Evolutionary conservation across 2,329 filamentous ascomycete species (phyloP).

Genomic region (Cladophialophora psammophila): DNA sequence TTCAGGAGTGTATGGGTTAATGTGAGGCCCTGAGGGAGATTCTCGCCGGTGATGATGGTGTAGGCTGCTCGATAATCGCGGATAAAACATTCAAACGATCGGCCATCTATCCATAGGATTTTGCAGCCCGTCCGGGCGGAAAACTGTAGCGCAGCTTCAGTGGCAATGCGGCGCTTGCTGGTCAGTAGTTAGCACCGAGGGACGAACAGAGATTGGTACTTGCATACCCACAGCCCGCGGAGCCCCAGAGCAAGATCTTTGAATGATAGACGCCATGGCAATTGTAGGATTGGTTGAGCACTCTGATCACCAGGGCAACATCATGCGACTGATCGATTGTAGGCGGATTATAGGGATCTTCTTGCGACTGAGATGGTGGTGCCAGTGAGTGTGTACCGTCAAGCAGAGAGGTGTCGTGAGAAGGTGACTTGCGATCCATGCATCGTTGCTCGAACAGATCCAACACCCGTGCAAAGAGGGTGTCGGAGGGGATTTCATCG

Average conservation of each 20-base stretch:
- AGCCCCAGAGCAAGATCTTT: slow-evolving; percentile 27
- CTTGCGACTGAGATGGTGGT: not conserved
- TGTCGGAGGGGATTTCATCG: not conserved
- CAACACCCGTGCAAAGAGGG: not conserved
- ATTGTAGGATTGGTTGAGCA: slow-evolving; percentile 12
- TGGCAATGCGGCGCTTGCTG: slow-evolving; percentile 30
- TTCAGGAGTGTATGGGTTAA: slow-evolving; percentile 17
- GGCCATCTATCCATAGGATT: slow-evolving; percentile 26
- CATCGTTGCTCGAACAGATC: slow-evolving; percentile 16
- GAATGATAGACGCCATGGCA: slow-evolving; percentile 22
- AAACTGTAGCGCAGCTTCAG: slow-evolving; percentile 25
- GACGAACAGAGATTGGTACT: not conserved
- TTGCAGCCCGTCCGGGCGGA: slow-evolving; percentile 20
- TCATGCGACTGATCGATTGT: slow-evolving; percentile 23
- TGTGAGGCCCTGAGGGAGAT: slow-evolving; percentile 20
- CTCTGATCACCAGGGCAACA: slow-evolving; percentile 20
- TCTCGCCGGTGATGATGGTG: slow-evolving; percentile 22
- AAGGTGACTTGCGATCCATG: slow-evolving; percentile 24
- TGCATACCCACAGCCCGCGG: slow-evolving; percentile 19
- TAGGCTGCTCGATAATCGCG: slow-evolving; percentile 25
- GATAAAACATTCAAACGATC: slow-evolving; percentile 26
- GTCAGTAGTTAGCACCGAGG: not conserved
- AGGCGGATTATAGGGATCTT: slow-evolving; percentile 8
- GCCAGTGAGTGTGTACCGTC: not conserved
- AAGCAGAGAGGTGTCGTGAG: not conserved